Conservation (phyloP, 73 alveolate species). For the Paramecium caudatum region DNA sequence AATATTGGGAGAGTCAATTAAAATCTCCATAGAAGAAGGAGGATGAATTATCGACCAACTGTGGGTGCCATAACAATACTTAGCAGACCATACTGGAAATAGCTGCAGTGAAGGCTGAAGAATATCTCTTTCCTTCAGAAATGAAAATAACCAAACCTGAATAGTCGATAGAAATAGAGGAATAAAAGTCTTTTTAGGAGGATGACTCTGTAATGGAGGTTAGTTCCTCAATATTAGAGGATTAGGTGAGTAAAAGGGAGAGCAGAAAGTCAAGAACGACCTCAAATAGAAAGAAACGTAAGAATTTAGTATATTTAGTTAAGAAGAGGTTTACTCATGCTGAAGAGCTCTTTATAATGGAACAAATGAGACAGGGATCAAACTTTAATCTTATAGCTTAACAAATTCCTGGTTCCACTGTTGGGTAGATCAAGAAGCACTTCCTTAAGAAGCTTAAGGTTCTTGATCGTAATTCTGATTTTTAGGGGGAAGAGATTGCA, state of each 20-base stretch:
- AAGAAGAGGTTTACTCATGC: constrained; percentile 31
- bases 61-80: not conserved
- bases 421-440: not conserved
- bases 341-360: constrained; percentile 4
- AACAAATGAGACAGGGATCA: not conserved
- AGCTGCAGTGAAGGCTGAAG: constrained; percentile 33
- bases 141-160: not conserved
- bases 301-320: not conserved
- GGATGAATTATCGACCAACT: constrained; percentile 17
- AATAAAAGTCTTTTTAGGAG: too few species aligned
- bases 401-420: constrained; percentile 48
- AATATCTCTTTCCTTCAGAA: constrained; percentile 18
- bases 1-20: not conserved
- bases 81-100: constrained; percentile 20
- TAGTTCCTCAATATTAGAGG: constrained; percentile 4
- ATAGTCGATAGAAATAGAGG: not conserved
- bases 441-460: constrained; percentile 5
- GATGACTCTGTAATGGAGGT: not conserved
- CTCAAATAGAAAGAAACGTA: not conserved
- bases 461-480: not conserved
- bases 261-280: constrained; percentile 16
- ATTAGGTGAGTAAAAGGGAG: not conserved
- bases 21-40: constrained; percentile 9
- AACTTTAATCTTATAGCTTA: constrained; percentile 8
- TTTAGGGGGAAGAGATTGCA: not conserved